Percentiles rank a stretch among this genome's conserved stretches.
phyloP scores from a whole-genome alignment of 2,329 filamentous ascomycete genomes.

The Rhynchosporium secalis region DNA sequence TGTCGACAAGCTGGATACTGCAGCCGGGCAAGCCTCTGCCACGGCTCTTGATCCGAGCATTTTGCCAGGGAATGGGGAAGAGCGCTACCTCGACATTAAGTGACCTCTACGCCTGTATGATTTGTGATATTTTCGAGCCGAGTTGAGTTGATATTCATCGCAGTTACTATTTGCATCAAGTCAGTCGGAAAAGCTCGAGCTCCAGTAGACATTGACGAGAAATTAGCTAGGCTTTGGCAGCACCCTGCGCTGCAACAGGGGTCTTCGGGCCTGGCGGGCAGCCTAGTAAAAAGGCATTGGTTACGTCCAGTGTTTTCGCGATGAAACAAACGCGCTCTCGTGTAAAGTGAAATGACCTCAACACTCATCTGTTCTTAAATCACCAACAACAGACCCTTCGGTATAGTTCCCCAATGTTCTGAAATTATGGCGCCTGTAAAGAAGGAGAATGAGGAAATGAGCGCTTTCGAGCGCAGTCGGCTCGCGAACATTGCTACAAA shows the following conservation, averaged over 20 bases:
- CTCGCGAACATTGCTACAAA: constrained; percentile 86
- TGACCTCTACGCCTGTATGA: not conserved
- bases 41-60: constrained; percentile 14
- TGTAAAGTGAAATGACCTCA: constrained; percentile 24
- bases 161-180: too few species aligned
- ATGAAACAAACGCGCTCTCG: not conserved
- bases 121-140: too few species aligned
- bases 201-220: too few species aligned
- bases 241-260: too few species aligned
- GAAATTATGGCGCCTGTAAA: constrained; percentile 48
- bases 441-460: constrained; percentile 57
- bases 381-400: constrained; percentile 11
- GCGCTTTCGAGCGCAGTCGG: constrained; percentile 82
- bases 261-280: too few species aligned
- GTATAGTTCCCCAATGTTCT: constrained; percentile 22
- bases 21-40: constrained; percentile 6
- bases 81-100: not conserved
- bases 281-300: too few species aligned
- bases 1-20: constrained; percentile 13
- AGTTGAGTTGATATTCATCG: too few species aligned
- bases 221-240: too few species aligned
- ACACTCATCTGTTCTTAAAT: constrained; percentile 19
- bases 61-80: not conserved
- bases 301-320: not conserved
- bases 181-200: too few species aligned